Evolutionary conservation across 1,284 basidiomycete species (phyloP).

Genomic region (Sporisorium scitamineum): DNA sequence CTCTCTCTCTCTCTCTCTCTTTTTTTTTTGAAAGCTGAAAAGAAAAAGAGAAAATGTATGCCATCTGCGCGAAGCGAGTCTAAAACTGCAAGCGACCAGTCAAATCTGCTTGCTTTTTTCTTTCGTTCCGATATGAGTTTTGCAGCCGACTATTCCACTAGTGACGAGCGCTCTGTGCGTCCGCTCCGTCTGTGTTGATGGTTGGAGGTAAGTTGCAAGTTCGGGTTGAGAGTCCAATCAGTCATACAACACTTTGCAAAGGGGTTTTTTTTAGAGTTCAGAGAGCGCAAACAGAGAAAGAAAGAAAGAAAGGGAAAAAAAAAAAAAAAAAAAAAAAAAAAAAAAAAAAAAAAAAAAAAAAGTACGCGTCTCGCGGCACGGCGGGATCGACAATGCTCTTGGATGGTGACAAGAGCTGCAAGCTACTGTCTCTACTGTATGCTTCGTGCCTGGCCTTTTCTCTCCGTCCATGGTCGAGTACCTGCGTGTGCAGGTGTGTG

Average conservation of each 20-base stretch:
- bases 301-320: too few relatives aligned
- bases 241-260: too few relatives aligned
- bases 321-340: too few relatives aligned
- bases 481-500: background rate
- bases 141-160: background rate
- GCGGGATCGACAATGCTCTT: slow-evolving; percentile 1
- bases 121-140: background rate
- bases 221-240: too few relatives aligned
- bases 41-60: background rate
- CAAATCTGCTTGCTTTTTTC: background rate
- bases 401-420: too few relatives aligned
- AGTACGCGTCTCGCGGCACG: background rate
- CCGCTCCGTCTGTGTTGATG: too few relatives aligned
- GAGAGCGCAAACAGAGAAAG: background rate
- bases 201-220: too few relatives aligned
- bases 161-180: too few relatives aligned
- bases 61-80: slow-evolving; percentile 6
- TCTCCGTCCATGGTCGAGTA: background rate
- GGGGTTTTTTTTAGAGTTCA: too few relatives aligned
- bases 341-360: too few relatives aligned
- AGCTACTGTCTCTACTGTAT: too few relatives aligned
- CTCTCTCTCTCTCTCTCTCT: too few relatives aligned
- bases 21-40: background rate
- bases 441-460: slow-evolving; percentile 8
- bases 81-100: background rate